These are phyloP conservation scores for Lasiodiplodia theobromae DNA, from an alignment of 2,329 filamentous ascomycete genomes.

Conservation along the genomic window DNA sequence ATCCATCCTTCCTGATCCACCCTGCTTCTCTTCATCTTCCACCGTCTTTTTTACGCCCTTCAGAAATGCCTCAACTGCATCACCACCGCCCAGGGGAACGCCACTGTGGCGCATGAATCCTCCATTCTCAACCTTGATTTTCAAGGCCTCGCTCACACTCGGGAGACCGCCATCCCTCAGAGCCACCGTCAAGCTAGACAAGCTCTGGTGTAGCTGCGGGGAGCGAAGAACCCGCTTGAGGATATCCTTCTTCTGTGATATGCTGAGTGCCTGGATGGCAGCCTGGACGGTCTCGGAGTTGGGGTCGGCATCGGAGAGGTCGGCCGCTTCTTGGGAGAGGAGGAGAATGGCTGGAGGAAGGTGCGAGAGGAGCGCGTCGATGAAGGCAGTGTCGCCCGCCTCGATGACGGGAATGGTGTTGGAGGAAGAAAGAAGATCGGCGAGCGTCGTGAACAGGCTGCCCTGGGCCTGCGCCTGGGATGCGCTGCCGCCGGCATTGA, in stretches of 20 bases:
- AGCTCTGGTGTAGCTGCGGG: conserved; percentile 88
- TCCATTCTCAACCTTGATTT: conserved; percentile 81
- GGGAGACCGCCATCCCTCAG: conserved; percentile 89
- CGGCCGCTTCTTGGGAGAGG: conserved; percentile 72
- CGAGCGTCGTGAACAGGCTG: conserved; percentile 80
- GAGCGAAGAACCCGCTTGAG: conserved; percentile 83
- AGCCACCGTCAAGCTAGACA: conserved; percentile 85
- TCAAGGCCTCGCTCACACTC: conserved; percentile 85
- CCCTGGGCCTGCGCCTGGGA: conserved; percentile 46
- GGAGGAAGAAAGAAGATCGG: conserved; percentile 80
- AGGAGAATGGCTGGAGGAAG: conserved; percentile 82
- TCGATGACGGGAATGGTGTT: conserved; percentile 81
- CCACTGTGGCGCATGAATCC: conserved; percentile 79
- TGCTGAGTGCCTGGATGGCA: conserved; percentile 75
- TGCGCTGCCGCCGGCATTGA: conserved; percentile 62
- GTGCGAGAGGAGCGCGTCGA: conserved; percentile 78
- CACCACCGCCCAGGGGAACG: conserved; percentile 85
- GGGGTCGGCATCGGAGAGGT: conserved; percentile 70
- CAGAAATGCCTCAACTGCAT: conserved; percentile 90
- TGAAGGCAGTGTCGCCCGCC: conserved; percentile 66
- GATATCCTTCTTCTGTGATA: conserved; percentile 79
- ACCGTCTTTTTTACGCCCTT: conserved; percentile 85
- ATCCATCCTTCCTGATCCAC: conserved; percentile 26
- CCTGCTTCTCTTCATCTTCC: conserved; percentile 53
- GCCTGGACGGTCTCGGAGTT: conserved; percentile 72